Conservation (phyloP, 2,329 filamentous ascomycete species). For the Verticillium isaacii region DNA sequence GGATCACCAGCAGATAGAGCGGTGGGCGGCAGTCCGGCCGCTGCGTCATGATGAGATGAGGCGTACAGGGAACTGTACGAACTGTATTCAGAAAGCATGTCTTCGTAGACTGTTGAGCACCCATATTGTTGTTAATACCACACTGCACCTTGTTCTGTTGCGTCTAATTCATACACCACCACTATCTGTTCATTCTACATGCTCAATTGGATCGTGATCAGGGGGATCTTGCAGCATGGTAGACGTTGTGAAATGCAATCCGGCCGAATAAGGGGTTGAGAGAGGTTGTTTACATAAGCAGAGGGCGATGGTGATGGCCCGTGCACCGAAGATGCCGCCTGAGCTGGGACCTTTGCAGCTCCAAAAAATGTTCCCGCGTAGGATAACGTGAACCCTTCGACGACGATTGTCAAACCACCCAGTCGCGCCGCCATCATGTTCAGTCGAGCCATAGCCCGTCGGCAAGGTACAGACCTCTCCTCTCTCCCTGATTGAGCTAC, state of each 20-base stretch:
- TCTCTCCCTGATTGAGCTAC: too few species aligned
- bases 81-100: conserved; percentile 16
- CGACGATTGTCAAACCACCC: background rate
- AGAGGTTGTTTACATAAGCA: conserved; percentile 8
- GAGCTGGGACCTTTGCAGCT: conserved; percentile 2
- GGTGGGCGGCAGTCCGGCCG: conserved; percentile 1
- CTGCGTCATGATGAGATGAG: conserved; percentile 30
- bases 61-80: conserved; percentile 27
- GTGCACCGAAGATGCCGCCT: conserved; percentile 1
- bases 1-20: conserved; percentile 52
- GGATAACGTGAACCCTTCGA: background rate
- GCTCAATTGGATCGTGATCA: too few species aligned
- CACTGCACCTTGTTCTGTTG: conserved; percentile 2
- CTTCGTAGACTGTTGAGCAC: conserved; percentile 12
- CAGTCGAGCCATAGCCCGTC: conserved; percentile 46
- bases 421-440: conserved; percentile 42
- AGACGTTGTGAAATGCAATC: too few species aligned
- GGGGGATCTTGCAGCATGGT: too few species aligned
- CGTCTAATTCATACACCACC: background rate
- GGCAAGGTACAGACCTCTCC: conserved; percentile 41
- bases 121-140: conserved; percentile 13
- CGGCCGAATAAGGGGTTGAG: background rate
- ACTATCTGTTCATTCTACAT: too few species aligned
- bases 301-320: background rate
- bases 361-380: conserved; percentile 12